phyloP scores from a whole-genome alignment of 768 basidiomycete species.

The Daedaleopsis nitida region DNA sequence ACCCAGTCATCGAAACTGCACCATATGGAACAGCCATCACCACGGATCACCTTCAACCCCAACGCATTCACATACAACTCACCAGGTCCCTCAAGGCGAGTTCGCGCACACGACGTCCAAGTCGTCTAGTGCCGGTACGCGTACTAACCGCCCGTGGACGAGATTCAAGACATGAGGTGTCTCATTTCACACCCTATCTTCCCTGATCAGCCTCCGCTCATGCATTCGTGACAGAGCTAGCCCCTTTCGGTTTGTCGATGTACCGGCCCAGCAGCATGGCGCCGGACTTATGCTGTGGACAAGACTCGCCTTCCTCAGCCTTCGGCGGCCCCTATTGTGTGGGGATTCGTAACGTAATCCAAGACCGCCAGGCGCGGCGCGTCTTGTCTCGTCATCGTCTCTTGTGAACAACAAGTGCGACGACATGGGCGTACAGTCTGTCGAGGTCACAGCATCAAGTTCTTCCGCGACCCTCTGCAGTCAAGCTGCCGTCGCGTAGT shows the following conservation, averaged over 20 bases:
- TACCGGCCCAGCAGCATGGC: background rate
- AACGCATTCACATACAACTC: too few relatives aligned
- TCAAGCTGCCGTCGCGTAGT: background rate
- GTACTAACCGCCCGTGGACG: too few relatives aligned
- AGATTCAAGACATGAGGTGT: background rate
- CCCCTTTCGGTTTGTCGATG: background rate
- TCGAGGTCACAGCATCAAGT: background rate
- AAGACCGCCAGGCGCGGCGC: background rate
- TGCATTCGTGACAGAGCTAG: background rate
- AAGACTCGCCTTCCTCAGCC: background rate
- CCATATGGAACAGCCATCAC: too few relatives aligned
- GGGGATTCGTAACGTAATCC: background rate
- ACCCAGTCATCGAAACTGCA: background rate
- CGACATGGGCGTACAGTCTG: background rate
- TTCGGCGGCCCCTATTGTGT: background rate
- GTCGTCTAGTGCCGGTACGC: too few relatives aligned
- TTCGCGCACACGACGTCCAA: background rate
- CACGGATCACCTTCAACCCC: too few relatives aligned
- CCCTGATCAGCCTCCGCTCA: background rate
- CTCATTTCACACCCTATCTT: background rate
- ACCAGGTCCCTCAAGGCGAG: background rate
- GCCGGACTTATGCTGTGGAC: background rate
- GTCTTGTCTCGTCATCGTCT: background rate
- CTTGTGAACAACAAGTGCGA: background rate
- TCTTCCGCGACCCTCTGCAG: background rate